Percentiles rank a stretch among this genome's conserved stretches.
Evolutionary conservation across 1,139 yeast species (phyloP).

Genomic region (Yamadazyma sp.): DNA sequence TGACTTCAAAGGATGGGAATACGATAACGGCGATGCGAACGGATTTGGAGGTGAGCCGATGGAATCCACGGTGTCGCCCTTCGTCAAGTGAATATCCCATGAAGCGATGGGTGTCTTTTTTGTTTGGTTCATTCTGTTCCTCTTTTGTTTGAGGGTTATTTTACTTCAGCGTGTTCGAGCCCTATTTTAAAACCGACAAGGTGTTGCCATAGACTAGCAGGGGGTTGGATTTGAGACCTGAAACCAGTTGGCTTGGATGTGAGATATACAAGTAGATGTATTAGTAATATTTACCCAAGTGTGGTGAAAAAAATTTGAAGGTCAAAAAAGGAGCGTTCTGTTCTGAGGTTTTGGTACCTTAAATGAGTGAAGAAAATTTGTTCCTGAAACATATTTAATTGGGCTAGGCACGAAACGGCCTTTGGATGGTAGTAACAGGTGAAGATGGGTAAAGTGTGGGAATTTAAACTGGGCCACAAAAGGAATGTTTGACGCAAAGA

Average conservation of each 20-base stretch:
- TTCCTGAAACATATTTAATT: slow-evolving; percentile 4
- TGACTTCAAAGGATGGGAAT: not conserved
- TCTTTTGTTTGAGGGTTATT: not conserved
- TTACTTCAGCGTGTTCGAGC: not conserved
- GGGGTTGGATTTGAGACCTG: too few species aligned
- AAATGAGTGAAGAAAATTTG: slow-evolving; percentile 2
- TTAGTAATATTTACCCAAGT: not conserved
- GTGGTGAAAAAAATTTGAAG: not conserved
- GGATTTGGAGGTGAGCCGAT: not conserved
- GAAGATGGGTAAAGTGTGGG: too few species aligned
- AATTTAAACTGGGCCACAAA: too few species aligned
- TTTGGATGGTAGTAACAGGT: too few species aligned
- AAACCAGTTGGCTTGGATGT: too few species aligned
- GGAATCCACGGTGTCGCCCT: not conserved
- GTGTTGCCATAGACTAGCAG: too few species aligned
- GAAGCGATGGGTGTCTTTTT: not conserved
- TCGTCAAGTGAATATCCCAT: not conserved
- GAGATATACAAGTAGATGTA: not conserved
- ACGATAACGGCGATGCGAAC: not conserved
- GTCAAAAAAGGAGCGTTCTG: slow-evolving; percentile 1
- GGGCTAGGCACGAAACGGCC: not conserved
- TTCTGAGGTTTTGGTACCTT: slow-evolving; percentile 5
- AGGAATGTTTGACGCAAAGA: too few species aligned
- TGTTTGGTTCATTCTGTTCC: not conserved
- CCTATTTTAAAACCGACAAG: too few species aligned